Evolutionary conservation across 805 yeast genomes (phyloP), one percentile per base, ranked within the genome.

Genomic region (Isabelozyma heimii): DNA sequence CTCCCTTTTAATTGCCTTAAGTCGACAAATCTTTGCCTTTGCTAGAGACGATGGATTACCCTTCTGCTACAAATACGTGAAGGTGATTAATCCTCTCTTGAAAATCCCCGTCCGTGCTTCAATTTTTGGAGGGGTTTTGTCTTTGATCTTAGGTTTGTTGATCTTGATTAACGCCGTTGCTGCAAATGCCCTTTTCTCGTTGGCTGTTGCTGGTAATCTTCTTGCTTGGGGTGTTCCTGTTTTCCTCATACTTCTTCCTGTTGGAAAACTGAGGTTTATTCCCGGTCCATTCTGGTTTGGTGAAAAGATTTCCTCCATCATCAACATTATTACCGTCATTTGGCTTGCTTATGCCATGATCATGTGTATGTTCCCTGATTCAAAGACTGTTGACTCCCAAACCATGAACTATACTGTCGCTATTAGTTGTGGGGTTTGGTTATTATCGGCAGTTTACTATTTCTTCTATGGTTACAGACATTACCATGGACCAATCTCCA

Each of bases 1-100:
- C 20, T 81, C 86, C 3, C 75, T 80, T 47, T 68, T 83, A 43
- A 76, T 83, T 43, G 89, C 89, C 9, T 76, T 80, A 6, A 83
- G 88, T 5, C 77, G 91, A 64, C 90, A 85, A 63, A 75, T 83
- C 44, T 85, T 87, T 83, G 89, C 90, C 1, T 83, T 85, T 63
- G 83, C 89, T 39, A 79, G 92, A 69, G 92, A 86, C 62, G 83
- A 84, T 57, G 91, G 90, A 13, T 73, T 86, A 48, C 91, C 91
- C 8, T 70, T 83, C 52, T 75, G 85, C 12, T 65, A 72, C 40
- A 61, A 60, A 54, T 70, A 70, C 58, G 75, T 86, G 52, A 81
- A 83, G 54, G 77, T 70, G 41, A 87, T 87, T 41, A 72, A 85
- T 57, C 72, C 77, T 46, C 75, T 63, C 49, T 66, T 79, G 37